Conservation (phyloP, 73 alveolate species). For the Paramecium biaurelia region DNA sequence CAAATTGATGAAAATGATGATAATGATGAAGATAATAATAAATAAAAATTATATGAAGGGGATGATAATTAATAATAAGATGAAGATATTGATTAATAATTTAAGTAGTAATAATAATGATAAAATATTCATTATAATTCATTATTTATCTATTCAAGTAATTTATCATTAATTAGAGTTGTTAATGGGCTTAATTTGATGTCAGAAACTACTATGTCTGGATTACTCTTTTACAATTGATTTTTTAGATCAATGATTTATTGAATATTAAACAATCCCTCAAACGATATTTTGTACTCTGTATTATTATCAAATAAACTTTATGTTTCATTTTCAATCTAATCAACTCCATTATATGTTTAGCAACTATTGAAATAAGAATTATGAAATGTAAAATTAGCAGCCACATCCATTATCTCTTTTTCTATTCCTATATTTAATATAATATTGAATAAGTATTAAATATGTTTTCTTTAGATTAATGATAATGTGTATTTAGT, state of each 20-base stretch:
- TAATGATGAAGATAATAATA: constrained; percentile 15
- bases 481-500: neutral
- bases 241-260: neutral
- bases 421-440: constrained; percentile 14
- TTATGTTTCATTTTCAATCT: neutral
- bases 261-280: neutral
- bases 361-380: neutral
- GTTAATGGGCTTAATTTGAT: constrained; percentile 32
- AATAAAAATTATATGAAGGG: constrained; percentile 15
- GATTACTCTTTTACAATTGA: neutral
- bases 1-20: constrained; percentile 75
- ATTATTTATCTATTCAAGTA: neutral
- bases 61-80: constrained; percentile 41
- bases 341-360: constrained; percentile 41
- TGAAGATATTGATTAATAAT: neutral
- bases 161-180: neutral
- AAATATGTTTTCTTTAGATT: neutral
- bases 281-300: neutral
- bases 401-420: constrained; percentile 20
- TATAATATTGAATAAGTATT: neutral
- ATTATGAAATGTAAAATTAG: constrained; percentile 7
- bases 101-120: neutral
- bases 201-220: constrained; percentile 29
- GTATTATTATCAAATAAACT: neutral
- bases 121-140: constrained; percentile 22